Conservation (phyloP, 1,284 basidiomycete species). For the Athelia psychrophila region DNA sequence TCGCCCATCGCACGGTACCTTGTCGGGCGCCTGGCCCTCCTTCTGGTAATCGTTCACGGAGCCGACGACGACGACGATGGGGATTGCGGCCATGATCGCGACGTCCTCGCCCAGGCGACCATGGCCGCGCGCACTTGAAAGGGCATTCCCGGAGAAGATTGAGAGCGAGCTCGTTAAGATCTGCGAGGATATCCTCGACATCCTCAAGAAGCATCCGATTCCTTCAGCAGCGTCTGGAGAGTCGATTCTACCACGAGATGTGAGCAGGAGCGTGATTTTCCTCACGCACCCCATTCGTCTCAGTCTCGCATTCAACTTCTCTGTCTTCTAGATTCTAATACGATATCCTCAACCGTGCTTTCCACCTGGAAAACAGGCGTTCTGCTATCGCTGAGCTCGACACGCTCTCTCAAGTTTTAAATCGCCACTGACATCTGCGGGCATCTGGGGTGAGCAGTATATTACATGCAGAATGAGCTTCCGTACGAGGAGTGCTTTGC, state of each 20-base stretch:
- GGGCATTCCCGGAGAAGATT: no score
- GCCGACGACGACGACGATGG: conserved; percentile 84
- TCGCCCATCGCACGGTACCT: conserved; percentile 83
- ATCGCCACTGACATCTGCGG: no score
- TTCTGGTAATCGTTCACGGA: conserved; percentile 96
- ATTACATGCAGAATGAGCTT: no score
- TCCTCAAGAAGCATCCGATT: conserved; percentile 99
- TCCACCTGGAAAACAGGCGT: conserved; percentile 99
- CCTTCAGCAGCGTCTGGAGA: conserved; percentile 97
- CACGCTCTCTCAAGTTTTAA: conserved; percentile 98
- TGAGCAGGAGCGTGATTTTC: conserved; percentile 43
- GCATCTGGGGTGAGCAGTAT: no score
- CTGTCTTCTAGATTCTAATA: conserved; percentile 99
- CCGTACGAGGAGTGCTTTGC: no score
- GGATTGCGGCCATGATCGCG: conserved; percentile 88
- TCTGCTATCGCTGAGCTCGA: conserved; percentile 99
- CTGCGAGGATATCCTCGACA: conserved; percentile 98
- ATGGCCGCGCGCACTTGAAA: conserved; percentile 57
- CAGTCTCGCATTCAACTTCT: conserved; percentile 99
- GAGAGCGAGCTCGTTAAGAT: no score
- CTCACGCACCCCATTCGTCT: conserved; percentile 99
- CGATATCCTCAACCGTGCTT: conserved; percentile 99
- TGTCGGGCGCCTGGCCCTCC: conserved; percentile 89
- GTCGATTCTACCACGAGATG: conserved; percentile 99
- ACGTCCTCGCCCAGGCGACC: conserved; percentile 98